Evolutionary conservation across 2,329 filamentous ascomycete species (phyloP), one percentile per base, ranked within the genome.

Genomic region (Venturia nashicola): DNA sequence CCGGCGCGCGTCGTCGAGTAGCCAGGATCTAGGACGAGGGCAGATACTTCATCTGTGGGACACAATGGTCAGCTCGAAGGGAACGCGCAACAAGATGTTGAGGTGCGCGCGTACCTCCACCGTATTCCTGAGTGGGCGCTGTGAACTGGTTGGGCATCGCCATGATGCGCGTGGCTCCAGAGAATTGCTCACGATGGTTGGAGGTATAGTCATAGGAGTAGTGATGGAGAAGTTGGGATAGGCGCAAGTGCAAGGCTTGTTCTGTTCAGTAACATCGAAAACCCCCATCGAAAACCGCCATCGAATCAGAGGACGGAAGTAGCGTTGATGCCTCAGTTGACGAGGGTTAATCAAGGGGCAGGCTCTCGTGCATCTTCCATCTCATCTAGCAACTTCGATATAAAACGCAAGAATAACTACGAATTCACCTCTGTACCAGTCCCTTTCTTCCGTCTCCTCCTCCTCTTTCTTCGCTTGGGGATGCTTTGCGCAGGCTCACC

Each of bases 1-100:
- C 94, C 94, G 66, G 92, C 94, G 76, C 95, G 91, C 48, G 90
- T 92, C 69, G 86, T 88, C 72, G 89, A 90, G 78, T 91, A 97
- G 67, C 95, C 94, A 3, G 94, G 90, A 73, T 99, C 94, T 72
- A 99, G 90, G 44, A 99, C 90, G 69, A 99, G 89, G 62, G 95
- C 95, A 43, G 92, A 95, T 68, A 99, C 92, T 80, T 99, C 94
- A 80, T 99, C 94, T 96, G 71, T 23, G 20, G 34, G 20, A 55
- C 16, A 43, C 20, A n/a, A 42, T 54, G 54, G 65, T 63, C 12
- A 57, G 51, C 39, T 23, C 14, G 23, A 59, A 55, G 11, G 36
- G 23, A 18, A 40, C 61, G 34, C 48, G 51, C 7, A n/a, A 14
- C 27, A 23, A 48, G n/a, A 9, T 23, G 44, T n/a, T 44, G 61